Evolutionary conservation across 192 early-diverging fungal species (phyloP).

Genomic region (Physocladia obscura): DNA sequence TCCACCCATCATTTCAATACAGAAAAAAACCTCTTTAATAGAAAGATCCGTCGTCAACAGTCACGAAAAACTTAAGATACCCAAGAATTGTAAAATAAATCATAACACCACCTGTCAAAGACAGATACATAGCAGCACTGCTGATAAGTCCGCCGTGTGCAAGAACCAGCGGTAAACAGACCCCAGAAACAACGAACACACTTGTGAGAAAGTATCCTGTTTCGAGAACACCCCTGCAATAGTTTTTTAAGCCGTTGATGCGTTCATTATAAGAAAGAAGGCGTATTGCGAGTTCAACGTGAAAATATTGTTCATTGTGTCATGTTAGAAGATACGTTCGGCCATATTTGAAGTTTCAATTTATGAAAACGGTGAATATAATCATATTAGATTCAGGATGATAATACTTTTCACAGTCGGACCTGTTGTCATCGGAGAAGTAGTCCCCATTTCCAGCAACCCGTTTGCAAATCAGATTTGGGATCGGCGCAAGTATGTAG

Average conservation of each 20-base stretch:
- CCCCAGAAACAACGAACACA: conserved; percentile 88
- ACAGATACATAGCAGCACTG: conserved; percentile 88
- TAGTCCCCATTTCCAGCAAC: conserved; percentile 56
- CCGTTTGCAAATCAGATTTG: conserved; percentile 81
- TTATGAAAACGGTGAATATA: conserved; percentile 43
- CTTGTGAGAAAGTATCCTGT: conserved; percentile 81
- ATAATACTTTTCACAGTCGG: conserved; percentile 42
- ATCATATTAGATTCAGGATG: background rate
- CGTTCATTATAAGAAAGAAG: too few relatives aligned
- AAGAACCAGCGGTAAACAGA: too few relatives aligned
- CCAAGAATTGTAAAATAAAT: conserved; percentile 87
- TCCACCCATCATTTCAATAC: too few relatives aligned
- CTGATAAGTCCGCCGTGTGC: too few relatives aligned
- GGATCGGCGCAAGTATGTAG: conserved; percentile 87
- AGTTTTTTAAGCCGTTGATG: conserved; percentile 56
- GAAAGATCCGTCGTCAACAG: conserved; percentile 25
- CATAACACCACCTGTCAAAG: conserved; percentile 83
- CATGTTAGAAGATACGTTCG: too few relatives aligned
- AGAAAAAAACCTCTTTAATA: too few relatives aligned
- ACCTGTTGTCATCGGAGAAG: conserved; percentile 55
- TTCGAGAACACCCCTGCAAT: conserved; percentile 51
- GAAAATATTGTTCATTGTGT: too few relatives aligned
- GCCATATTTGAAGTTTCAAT: too few relatives aligned
- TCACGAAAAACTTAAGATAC: conserved; percentile 44
- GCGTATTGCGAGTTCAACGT: too few relatives aligned